Evolutionary conservation across 2,329 filamentous ascomycete genomes (phyloP).

Genomic region (Penicillium sp.): DNA sequence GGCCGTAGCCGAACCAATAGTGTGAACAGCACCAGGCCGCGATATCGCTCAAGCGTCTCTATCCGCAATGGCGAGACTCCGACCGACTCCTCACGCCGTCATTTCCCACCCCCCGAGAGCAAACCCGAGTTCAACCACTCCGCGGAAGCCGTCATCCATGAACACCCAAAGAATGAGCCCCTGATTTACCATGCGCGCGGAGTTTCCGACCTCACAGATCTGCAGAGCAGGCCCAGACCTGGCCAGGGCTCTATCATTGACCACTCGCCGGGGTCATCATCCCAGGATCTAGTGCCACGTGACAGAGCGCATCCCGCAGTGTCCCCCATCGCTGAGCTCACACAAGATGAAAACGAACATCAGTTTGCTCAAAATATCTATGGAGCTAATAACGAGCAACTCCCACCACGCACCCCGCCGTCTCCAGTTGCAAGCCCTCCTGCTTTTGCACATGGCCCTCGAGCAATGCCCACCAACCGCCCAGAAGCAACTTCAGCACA

Average conservation of each 20-base stretch:
- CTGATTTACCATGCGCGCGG: conserved; percentile 29
- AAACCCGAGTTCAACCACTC: conserved; percentile 36
- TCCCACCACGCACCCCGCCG: conserved; percentile 58
- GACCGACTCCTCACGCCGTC: conserved; percentile 28
- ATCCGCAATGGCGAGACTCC: conserved; percentile 36
- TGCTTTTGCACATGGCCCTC: conserved; percentile 71
- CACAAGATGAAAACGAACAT: conserved; percentile 42
- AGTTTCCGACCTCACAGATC: conserved; percentile 33
- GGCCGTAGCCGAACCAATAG: conserved; percentile 48
- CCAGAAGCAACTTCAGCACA: conserved; percentile 74
- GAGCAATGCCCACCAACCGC: conserved; percentile 64
- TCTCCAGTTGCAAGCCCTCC: conserved; percentile 77
- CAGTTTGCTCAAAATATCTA: conserved; percentile 21
- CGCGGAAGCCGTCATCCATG: conserved; percentile 35
- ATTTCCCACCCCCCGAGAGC: conserved; percentile 17
- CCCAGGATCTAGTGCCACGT: conserved; percentile 31
- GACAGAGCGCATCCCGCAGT: conserved; percentile 23
- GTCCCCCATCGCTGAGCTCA: conserved; percentile 34
- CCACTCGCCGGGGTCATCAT: conserved; percentile 39
- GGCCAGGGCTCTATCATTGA: conserved; percentile 20
- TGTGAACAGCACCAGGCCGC: conserved; percentile 55
- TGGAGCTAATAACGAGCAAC: conserved; percentile 34
- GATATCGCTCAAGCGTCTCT: conserved; percentile 39
- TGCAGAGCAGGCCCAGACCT: conserved; percentile 18
- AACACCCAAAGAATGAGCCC: conserved; percentile 25